Percentiles rank a stretch among this genome's conserved stretches.
Conservation (phyloP, 2,329 filamentous ascomycete genomes). For the Sporothrix inflata region DNA sequence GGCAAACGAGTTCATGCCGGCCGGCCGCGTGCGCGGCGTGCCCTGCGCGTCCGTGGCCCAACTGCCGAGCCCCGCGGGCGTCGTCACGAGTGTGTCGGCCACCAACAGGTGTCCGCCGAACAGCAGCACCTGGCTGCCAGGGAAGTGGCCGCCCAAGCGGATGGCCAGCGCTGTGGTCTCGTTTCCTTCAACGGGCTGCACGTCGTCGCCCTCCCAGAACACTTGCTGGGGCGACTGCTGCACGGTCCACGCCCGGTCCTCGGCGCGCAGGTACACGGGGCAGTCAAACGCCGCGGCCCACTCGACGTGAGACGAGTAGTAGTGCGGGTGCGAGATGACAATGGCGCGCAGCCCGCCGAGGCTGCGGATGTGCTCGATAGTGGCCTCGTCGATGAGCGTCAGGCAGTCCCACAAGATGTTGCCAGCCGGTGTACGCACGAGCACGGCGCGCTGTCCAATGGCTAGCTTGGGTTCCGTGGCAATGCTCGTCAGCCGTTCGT, state of each 20-base stretch:
- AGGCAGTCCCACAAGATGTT: slow-evolving; percentile 83
- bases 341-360: slow-evolving; percentile 72
- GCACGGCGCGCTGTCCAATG: slow-evolving; percentile 74
- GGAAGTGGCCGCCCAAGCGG: slow-evolving; percentile 79
- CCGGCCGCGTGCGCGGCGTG: slow-evolving; percentile 43
- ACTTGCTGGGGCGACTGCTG: slow-evolving; percentile 49
- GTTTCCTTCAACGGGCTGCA: slow-evolving; percentile 52
- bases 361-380: slow-evolving; percentile 57
- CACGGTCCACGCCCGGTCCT: slow-evolving; percentile 68
- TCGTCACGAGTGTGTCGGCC: slow-evolving; percentile 76
- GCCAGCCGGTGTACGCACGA: slow-evolving; percentile 66
- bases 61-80: slow-evolving; percentile 59
- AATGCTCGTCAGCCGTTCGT: slow-evolving; percentile 52
- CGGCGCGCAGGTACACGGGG: slow-evolving; percentile 67
- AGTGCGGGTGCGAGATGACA: slow-evolving; percentile 79
- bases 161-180: slow-evolving; percentile 47
- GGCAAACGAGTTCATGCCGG: slow-evolving; percentile 58
- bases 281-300: slow-evolving; percentile 73
- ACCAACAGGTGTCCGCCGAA: slow-evolving; percentile 67
- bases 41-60: slow-evolving; percentile 52
- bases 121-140: slow-evolving; percentile 70
- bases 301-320: slow-evolving; percentile 74
- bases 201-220: slow-evolving; percentile 49
- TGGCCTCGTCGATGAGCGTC: slow-evolving; percentile 68
- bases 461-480: slow-evolving; percentile 62